These are phyloP conservation scores for Sphaerulina musiva DNA, from an alignment of 2,329 filamentous ascomycete species.

Conservation along the genomic window DNA sequence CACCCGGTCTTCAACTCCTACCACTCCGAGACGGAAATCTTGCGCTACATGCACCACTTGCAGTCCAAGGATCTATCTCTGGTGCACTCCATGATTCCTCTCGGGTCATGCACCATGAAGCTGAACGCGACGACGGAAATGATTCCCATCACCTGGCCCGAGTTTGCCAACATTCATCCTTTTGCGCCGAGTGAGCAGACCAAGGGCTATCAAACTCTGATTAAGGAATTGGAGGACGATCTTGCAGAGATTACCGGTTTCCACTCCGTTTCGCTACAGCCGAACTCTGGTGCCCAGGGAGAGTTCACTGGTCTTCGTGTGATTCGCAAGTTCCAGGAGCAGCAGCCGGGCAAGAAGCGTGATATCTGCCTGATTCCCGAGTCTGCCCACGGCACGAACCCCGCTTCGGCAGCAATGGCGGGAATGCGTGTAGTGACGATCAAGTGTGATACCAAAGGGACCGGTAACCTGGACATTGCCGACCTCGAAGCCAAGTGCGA, in stretches of 20 bases:
- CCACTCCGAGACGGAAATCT: conserved; percentile 88
- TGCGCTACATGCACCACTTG: conserved; percentile 88
- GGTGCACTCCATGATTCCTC: conserved; percentile 94
- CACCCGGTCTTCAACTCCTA: conserved; percentile 93
- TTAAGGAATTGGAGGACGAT: conserved; percentile 66
- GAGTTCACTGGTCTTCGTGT: conserved; percentile 86
- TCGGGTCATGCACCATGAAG: conserved; percentile 98
- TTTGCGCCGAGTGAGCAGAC: conserved; percentile 61
- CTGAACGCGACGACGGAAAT: conserved; percentile 91
- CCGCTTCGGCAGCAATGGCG: conserved; percentile 89
- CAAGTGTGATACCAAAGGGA: conserved; percentile 73
- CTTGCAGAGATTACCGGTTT: conserved; percentile 81
- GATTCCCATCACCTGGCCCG: conserved; percentile 71
- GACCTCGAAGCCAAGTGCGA: conserved; percentile 85
- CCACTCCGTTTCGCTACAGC: conserved; percentile 81
- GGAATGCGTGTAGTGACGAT: conserved; percentile 90
- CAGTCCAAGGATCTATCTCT: conserved; percentile 92
- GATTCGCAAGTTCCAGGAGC: conserved; percentile 77
- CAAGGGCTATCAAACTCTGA: conserved; percentile 63
- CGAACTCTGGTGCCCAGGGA: conserved; percentile 92
- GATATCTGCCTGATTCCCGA: conserved; percentile 93
- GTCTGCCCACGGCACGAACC: conserved; percentile 93
- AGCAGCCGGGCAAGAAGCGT: conserved; percentile 60
- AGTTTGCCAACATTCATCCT: conserved; percentile 75
- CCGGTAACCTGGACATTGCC: conserved; percentile 79